Evolutionary conservation across 225 moss, liverwort and hornwort species (phyloP).

Genomic region (Rhytidiadelphus loreus): DNA sequence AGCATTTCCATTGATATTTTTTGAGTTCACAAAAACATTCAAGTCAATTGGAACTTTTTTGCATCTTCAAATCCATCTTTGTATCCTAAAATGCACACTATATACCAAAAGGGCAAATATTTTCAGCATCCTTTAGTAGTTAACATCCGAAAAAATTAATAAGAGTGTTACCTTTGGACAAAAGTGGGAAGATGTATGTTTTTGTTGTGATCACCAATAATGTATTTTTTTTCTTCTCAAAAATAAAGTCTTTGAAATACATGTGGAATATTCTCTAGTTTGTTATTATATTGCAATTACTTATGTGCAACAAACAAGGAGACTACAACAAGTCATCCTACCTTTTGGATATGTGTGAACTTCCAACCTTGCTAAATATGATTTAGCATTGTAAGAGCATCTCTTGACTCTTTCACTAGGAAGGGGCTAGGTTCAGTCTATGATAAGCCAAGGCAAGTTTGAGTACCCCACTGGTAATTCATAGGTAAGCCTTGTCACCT

Average conservation of each 20-base stretch:
- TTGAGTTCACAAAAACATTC: neutral
- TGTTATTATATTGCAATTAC: neutral
- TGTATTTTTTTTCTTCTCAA: neutral
- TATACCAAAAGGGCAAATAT: neutral
- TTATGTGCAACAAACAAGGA: neutral
- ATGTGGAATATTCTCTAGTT: neutral
- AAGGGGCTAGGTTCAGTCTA: too few relatives aligned
- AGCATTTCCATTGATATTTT: neutral
- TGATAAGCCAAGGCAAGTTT: too few relatives aligned
- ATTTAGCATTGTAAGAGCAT: neutral
- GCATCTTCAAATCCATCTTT: neutral
- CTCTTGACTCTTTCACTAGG: too few relatives aligned
- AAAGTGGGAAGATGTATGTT: neutral
- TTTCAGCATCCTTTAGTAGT: neutral
- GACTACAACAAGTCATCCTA: neutral
- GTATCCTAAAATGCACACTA: neutral
- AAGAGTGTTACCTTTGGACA: neutral
- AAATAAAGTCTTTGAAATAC: neutral
- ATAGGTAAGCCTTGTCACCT: too few relatives aligned
- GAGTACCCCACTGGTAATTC: too few relatives aligned
- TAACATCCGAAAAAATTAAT: neutral
- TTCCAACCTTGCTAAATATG: rapidly evolving
- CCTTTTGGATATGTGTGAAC: neutral
- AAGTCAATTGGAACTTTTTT: neutral
- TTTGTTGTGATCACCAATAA: neutral